Percentiles rank a stretch among this genome's conserved stretches.
These are phyloP conservation scores for Paecilomyces formosus DNA, from an alignment of 2,329 filamentous ascomycete genomes.

Conservation along the genomic window DNA sequence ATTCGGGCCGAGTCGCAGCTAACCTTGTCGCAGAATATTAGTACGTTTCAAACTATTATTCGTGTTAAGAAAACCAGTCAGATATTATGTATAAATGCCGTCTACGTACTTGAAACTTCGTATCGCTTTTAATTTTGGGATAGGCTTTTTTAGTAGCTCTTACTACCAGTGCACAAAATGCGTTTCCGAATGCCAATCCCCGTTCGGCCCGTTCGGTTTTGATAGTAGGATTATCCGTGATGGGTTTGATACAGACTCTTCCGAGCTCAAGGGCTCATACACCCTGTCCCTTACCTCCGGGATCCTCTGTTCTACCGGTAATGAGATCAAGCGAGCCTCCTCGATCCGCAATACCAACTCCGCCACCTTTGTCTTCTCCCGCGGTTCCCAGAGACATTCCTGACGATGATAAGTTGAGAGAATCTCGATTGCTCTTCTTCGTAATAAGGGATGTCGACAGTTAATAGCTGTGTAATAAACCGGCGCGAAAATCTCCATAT, in stretches of 20 bases:
- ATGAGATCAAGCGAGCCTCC: neutral
- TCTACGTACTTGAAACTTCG: too few species aligned
- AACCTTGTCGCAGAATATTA: too few species aligned
- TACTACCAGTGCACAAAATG: neutral
- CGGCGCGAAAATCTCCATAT: slow-evolving; percentile 23
- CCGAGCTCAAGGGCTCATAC: neutral
- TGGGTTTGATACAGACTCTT: neutral
- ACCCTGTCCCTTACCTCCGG: neutral
- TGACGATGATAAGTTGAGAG: neutral
- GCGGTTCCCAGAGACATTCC: neutral
- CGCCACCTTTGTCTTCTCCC: neutral
- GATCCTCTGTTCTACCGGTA: neutral
- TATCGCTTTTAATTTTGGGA: too few species aligned
- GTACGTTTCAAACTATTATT: too few species aligned
- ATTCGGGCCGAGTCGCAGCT: neutral
- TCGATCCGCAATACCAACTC: neutral
- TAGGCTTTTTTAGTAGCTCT: neutral
- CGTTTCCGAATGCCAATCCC: neutral
- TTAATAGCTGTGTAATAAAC: slow-evolving; percentile 25
- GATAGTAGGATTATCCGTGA: neutral
- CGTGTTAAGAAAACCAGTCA: too few species aligned
- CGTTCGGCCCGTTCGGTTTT: neutral
- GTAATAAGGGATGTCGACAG: slow-evolving; percentile 22
- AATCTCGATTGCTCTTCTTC: slow-evolving; percentile 20
- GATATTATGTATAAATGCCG: too few species aligned